Evolutionary conservation across 169 alveolate species (phyloP), one percentile per base, ranked within the genome.

Genomic region (Theileria sp.): DNA sequence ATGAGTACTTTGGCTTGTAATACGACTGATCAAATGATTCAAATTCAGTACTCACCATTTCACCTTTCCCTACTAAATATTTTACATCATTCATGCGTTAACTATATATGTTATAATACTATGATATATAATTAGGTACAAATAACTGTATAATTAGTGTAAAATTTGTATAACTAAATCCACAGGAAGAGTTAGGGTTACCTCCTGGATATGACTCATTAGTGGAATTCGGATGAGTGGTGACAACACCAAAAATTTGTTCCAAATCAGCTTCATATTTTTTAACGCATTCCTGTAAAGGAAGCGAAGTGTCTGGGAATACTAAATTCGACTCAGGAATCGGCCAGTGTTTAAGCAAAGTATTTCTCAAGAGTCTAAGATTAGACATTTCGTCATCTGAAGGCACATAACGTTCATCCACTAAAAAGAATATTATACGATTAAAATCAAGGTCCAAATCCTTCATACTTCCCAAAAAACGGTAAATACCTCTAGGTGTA

Each of bases 401-500:
- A 28, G 84, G 87, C 21, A 85, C 89, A 60, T 85, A 85, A 9
- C 91, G 64, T 32, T 85, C 91, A 62, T 85, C 91, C 54, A 85
- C 87, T 69, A 85, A 23, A 66, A 85, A 85, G 60, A 85, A 15
- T 32, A 78, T 73, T 25, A 85, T 73, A 21, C 91, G 70, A 75
- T 79, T 85, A 51, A 79, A 64, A 80, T 85, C 91, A 3, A 85
- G 70, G 21, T 71, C 87, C 36, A 79, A 28, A 49, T 85, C 69
- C 26, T 56, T 67, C 66, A 85, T 15, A 49, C 66, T 62, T 10
- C 86, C 87, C 80, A 85, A 38, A 23, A 58, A 54, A 17, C 85
- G 62, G 62, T 61, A 85, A 23, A 85, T 51, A 19, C 61, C 75
- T 6, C 83, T 76, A 13, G 91, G 91, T 15, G 86, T 85, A 10